Conservation (phyloP, 78 protist genomes). For the Guillardia theta region DNA sequence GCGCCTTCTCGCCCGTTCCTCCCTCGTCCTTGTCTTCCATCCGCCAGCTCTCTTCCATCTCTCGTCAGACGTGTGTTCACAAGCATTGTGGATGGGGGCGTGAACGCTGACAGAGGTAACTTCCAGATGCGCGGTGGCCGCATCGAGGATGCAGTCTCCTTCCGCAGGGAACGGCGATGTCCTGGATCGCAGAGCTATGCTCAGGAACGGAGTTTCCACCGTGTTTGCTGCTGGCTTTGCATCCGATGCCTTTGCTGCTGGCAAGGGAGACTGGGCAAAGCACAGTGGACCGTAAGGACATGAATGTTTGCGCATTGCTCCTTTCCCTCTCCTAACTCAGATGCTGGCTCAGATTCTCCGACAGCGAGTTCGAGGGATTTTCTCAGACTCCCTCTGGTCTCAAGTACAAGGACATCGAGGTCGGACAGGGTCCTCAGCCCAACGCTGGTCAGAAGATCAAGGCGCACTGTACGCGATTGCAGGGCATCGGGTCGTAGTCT, state of each 20-base stretch:
- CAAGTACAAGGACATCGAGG: neutral
- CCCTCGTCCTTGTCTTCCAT: too few relatives aligned
- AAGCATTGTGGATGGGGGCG: neutral
- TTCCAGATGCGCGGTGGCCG: too few relatives aligned
- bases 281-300: neutral
- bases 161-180: too few relatives aligned
- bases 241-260: neutral
- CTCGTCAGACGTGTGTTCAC: too few relatives aligned
- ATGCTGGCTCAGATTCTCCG: neutral
- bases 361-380: neutral
- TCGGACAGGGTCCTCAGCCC: neutral
- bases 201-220: neutral
- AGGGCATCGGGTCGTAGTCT: too few relatives aligned
- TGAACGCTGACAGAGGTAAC: too few relatives aligned
- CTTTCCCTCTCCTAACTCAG: neutral
- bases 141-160: too few relatives aligned
- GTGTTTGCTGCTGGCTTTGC: neutral
- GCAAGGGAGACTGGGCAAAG: slow-evolving; percentile 4
- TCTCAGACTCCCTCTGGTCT: neutral
- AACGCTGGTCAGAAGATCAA: neutral
- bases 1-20: too few relatives aligned
- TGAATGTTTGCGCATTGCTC: neutral
- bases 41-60: too few relatives aligned
- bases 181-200: neutral
- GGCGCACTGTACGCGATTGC: neutral